Evolutionary conservation across 768 basidiomycete genomes (phyloP).

Genomic region (Lentinula sp.): DNA sequence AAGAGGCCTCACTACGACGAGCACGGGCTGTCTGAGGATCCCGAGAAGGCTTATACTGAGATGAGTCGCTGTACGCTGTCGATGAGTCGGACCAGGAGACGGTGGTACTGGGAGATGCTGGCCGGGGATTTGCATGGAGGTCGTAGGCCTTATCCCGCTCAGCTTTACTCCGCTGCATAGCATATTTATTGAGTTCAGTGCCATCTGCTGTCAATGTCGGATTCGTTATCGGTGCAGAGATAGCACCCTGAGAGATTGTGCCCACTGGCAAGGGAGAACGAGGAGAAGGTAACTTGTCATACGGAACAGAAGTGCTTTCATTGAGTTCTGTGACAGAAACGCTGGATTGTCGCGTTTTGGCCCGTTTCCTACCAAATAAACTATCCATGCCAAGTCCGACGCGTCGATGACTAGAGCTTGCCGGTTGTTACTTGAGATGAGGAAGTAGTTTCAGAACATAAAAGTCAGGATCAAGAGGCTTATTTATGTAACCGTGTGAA

Average conservation of each 20-base stretch:
- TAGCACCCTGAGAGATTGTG: conserved; percentile 44
- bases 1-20: conserved; percentile 53
- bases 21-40: conserved; percentile 32
- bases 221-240: conserved; percentile 80
- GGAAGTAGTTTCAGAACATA: not conserved
- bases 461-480: not conserved
- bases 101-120: conserved; percentile 45
- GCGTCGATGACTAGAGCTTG: not conserved
- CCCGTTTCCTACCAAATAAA: conserved; percentile 61
- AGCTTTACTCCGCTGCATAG: conserved; percentile 39
- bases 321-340: conserved; percentile 50
- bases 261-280: conserved; percentile 55
- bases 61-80: conserved; percentile 49
- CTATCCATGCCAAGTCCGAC: conserved; percentile 43
- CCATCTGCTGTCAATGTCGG: conserved; percentile 69
- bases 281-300: conserved; percentile 57
- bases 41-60: conserved; percentile 24
- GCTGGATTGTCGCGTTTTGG: conserved; percentile 57
- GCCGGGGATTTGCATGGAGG: conserved; percentile 26
- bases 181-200: conserved; percentile 62
- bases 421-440: not conserved
- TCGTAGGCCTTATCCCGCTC: conserved; percentile 54
- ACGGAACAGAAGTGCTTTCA: conserved; percentile 59
- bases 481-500: not conserved
- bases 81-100: conserved; percentile 42